Evolutionary conservation across 768 basidiomycete species (phyloP).

Genomic region (Boletellus sp.): DNA sequence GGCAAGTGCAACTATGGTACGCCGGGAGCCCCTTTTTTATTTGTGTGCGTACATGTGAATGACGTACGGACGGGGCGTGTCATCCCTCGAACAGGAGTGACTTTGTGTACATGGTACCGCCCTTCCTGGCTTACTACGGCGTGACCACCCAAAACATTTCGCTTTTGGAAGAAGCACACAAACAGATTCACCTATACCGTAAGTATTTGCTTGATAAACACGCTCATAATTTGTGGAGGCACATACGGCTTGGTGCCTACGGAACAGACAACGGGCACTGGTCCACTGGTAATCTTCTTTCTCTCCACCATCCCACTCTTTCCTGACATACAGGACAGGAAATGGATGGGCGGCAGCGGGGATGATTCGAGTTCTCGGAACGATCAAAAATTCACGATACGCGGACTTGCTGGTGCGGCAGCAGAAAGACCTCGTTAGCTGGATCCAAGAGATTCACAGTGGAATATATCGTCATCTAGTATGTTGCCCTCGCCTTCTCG

Average conservation of each 20-base stretch:
- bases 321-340: slow-evolving; percentile 38
- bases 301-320: not conserved
- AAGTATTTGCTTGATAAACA: slow-evolving; percentile 52
- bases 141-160: slow-evolving; percentile 53
- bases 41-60: too few species aligned
- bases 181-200: slow-evolving; percentile 71
- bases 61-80: not conserved
- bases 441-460: slow-evolving; percentile 71
- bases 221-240: slow-evolving; percentile 66
- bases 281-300: slow-evolving; percentile 58
- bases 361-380: slow-evolving; percentile 77
- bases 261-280: slow-evolving; percentile 67
- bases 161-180: slow-evolving; percentile 61
- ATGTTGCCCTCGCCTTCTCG: slow-evolving; percentile 31
- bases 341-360: slow-evolving; percentile 91
- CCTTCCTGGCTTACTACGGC: slow-evolving; percentile 85
- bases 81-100: slow-evolving; percentile 55
- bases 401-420: slow-evolving; percentile 45
- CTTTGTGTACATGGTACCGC: slow-evolving; percentile 82
- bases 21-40: not conserved
- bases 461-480: slow-evolving; percentile 65
- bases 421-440: slow-evolving; percentile 54
- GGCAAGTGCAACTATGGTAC: slow-evolving; percentile 71
- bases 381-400: slow-evolving; percentile 62
- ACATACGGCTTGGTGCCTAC: slow-evolving; percentile 57